Evolutionary conservation across 306 rosid genomes (phyloP).

Genomic region (Senna siamea): DNA sequence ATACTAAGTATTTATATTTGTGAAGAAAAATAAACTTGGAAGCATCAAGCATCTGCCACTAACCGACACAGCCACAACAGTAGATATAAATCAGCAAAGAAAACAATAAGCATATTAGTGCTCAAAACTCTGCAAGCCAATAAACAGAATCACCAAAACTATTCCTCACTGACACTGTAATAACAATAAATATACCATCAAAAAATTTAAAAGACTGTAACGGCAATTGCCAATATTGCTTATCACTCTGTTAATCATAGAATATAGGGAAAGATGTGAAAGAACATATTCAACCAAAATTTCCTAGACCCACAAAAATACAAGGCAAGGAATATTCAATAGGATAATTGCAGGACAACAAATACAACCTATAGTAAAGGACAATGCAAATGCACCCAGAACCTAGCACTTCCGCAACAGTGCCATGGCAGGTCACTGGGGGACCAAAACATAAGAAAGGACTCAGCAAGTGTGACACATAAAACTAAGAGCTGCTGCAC

Average conservation of each 20-base stretch:
- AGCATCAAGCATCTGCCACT: no score
- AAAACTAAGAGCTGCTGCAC: slow-evolving; percentile 20
- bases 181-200: no score
- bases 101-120: no score
- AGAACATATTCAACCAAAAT: slow-evolving; percentile 48
- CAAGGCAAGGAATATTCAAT: slow-evolving; percentile 65
- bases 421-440: no score
- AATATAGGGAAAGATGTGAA: slow-evolving; percentile 23
- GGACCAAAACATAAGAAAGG: not conserved
- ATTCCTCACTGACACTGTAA: no score
- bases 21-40: no score
- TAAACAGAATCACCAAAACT: no score
- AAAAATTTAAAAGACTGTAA: slow-evolving; percentile 14
- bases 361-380: not conserved
- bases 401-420: slow-evolving; percentile 17
- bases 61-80: no score
- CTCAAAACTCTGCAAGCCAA: no score
- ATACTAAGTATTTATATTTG: no score
- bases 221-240: slow-evolving; percentile 28
- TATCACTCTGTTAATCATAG: not conserved
- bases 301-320: slow-evolving; percentile 72
- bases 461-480: slow-evolving; percentile 31
- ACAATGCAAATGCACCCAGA: slow-evolving; percentile 28
- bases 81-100: no score
- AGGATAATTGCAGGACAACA: slow-evolving; percentile 27